These are phyloP conservation scores for Trichoderma arundinaceum DNA, from an alignment of 2,329 filamentous ascomycete species.

Conservation along the genomic window DNA sequence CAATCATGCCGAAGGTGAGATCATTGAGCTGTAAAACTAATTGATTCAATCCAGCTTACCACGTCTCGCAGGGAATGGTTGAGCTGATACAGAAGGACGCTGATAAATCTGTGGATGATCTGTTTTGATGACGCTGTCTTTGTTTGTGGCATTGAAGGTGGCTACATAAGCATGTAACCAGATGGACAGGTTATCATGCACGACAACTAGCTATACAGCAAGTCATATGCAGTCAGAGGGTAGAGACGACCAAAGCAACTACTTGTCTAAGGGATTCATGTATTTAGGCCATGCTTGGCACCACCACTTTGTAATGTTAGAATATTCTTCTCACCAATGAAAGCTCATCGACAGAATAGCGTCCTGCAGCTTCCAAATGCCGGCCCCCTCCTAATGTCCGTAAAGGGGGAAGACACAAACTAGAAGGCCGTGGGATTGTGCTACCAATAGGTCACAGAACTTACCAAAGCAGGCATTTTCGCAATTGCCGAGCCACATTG, in stretches of 20 bases:
- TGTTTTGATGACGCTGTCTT: constrained; percentile 61
- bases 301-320: neutral
- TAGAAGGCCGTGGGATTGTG: neutral
- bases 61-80: constrained; percentile 76
- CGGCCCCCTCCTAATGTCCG: neutral
- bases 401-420: neutral
- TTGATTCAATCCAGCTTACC: constrained; percentile 36
- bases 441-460: neutral
- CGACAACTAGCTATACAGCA: neutral
- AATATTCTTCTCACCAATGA: neutral
- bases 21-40: neutral
- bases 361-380: neutral
- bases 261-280: no score
- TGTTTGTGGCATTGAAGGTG: neutral
- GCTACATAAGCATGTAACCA: neutral
- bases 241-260: neutral
- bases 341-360: neutral
- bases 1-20: constrained; percentile 88
- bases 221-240: neutral
- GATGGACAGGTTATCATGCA: neutral
- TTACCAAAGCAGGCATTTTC: neutral
- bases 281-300: neutral
- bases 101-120: constrained; percentile 86
- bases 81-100: constrained; percentile 92
- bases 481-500: neutral